Evolutionary conservation across 208 protist species (phyloP), one percentile per base, ranked within the genome.

Genomic region (Novymonas esmeraldas): DNA sequence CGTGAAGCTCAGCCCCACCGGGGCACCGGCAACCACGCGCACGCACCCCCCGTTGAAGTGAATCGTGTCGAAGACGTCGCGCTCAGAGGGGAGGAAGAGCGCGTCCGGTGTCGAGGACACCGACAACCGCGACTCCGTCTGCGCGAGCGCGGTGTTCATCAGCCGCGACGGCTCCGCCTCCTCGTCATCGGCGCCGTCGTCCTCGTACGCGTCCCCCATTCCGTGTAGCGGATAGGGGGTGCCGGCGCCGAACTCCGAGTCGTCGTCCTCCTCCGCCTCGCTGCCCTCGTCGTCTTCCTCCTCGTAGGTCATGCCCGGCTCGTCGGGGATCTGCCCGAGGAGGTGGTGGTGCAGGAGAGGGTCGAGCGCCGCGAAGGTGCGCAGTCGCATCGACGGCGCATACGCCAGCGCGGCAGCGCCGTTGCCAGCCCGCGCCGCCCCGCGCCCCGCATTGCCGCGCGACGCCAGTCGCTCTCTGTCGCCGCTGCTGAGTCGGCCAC

Each of bases 1-100:
- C 26, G 89, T 95, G 78, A 90, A 95, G 46, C 80, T 83, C 14
- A 80, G 58, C 10, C 82, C 79, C 3, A 87, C 49, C 13, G 82
- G 48, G 0, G 57, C 70, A 45, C 61, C 71, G 16, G 70, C 49
- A 10, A 73, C 65, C 31, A 96, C 57, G 28, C 79, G 81, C 29
- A 91, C 61, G 52, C 80, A 96, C 44, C 92, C 86, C 6, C 76
- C 61, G 46, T 89, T 73, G 68, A 93, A 93, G 57, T 84, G 84
- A 49, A 96, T 79, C 9, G 81, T 79, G 52, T 91, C 79, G 34
- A 67, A 78, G 6, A 56, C 9, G 38, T 74, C 69, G 7, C 45
- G 62, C 39, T 61, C 62, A 4, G 63, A 13, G 16, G 58, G 56
- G 3, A 45, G 22, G 41, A 70, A 51, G 11, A 71, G 60, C 6